Base-by-base conservation (phyloP, 169 alveolate genomes). In the Babesia ovis region DNA sequence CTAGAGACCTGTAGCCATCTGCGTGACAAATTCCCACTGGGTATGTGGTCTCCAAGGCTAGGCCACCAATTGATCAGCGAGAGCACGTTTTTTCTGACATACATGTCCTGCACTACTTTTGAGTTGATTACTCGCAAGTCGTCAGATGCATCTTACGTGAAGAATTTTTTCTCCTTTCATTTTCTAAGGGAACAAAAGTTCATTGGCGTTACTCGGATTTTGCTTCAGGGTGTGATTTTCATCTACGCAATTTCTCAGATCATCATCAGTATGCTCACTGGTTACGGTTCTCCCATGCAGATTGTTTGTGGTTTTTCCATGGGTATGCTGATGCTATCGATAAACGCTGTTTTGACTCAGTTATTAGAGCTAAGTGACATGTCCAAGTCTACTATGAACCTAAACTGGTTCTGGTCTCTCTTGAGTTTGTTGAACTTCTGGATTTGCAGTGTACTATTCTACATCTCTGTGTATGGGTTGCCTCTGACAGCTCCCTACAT, bases 1-100 rank as follows among this genome's bases (percentile, higher is more conserved):
- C 45, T 81, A 41, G 89, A 70, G 74, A 81, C 89, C n/a, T 81
- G 89, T 45, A 41, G 29, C 23, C 89, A 81, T 51, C 73, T 81
- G 53, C 50, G 53, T 23, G 77, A 61, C 66, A 51, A 68, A 39
- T 71, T 81, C 27, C 89, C 84, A 32, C 53, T 81, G 29, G 56
- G 55, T 23, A 37, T 81, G 74, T 45, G 66, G 48, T 81, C 89
- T 20, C 84, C 84, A 4, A 32, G 42, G 35, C 55, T 81, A 11
- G 35, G 55, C 39, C 27, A 31, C 39, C 89, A 76, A 4, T 43
- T 81, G 9, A 46, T 81, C 43, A 71, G 85, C 31, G 89, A 81
- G 74, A 25, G 61, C 16, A 66, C 72, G 0, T 73, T 81, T 41
- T 56, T 81, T 62, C 53, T 72, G 46, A 73, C 81, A 8, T 81